Evolutionary conservation across 805 yeast species (phyloP).

Genomic region (Nakazawaea ishiwadae): DNA sequence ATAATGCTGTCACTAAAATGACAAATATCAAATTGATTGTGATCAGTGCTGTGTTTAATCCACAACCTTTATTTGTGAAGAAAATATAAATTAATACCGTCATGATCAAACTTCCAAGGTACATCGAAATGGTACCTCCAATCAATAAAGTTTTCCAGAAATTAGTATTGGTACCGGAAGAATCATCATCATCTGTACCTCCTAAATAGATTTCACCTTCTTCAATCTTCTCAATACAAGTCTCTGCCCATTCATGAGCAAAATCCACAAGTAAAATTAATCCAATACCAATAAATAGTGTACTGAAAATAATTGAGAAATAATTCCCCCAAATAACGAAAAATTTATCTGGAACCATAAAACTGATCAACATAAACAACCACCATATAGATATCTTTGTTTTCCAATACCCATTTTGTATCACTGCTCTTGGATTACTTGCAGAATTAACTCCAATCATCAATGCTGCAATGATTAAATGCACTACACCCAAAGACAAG

Average conservation of each 20-base stretch:
- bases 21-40: slow-evolving; percentile 68
- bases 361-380: slow-evolving; percentile 53
- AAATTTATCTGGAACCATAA: slow-evolving; percentile 81
- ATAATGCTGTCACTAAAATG: slow-evolving; percentile 58
- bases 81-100: slow-evolving; percentile 76
- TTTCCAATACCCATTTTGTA: slow-evolving; percentile 94
- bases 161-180: slow-evolving; percentile 29
- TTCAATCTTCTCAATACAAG: slow-evolving; percentile 86
- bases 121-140: slow-evolving; percentile 87
- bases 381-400: slow-evolving; percentile 62
- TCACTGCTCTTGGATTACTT: slow-evolving; percentile 66
- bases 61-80: slow-evolving; percentile 78
- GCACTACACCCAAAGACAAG: slow-evolving; percentile 80
- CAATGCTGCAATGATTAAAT: slow-evolving; percentile 61
- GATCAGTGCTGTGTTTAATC: slow-evolving; percentile 86
- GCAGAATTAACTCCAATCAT: slow-evolving; percentile 76
- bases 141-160: slow-evolving; percentile 80
- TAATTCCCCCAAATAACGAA: slow-evolving; percentile 89
- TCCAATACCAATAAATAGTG: slow-evolving; percentile 84
- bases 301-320: slow-evolving; percentile 79
- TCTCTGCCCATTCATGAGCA: slow-evolving; percentile 99
- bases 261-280: slow-evolving; percentile 87
- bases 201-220: slow-evolving; percentile 56
- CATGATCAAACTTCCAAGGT: slow-evolving; percentile 64
- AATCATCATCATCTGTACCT: slow-evolving; percentile 44